Conservation (phyloP, 306 rosid genomes). For the Prunus davidiana region DNA sequence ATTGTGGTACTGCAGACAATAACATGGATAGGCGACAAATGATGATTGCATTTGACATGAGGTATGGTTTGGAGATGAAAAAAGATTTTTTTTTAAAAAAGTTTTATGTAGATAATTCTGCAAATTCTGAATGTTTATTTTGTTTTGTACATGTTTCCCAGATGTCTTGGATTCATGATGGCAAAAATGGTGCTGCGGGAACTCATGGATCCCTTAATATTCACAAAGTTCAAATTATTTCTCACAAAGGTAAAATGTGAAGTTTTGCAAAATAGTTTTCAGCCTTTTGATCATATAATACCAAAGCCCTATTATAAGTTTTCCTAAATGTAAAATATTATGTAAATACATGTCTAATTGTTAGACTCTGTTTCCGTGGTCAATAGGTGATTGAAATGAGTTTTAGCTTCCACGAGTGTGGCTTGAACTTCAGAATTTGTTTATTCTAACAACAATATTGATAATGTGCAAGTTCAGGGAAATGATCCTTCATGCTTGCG, state of each 20-base stretch:
- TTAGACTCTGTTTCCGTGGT: neutral
- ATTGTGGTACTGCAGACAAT: constrained; percentile 47
- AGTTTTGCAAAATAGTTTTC: neutral
- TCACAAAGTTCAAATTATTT: constrained; percentile 79
- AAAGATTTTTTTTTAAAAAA: no score
- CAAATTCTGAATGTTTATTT: constrained; percentile 28
- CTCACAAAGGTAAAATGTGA: constrained; percentile 64
- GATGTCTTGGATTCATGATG: constrained; percentile 93
- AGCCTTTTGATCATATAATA: constrained; percentile 4
- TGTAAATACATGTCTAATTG: neutral
- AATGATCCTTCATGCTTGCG: constrained; percentile 95
- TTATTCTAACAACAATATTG: constrained; percentile 10
- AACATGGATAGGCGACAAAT: constrained; percentile 80
- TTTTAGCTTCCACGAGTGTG: neutral
- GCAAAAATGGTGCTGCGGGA: constrained; percentile 93
- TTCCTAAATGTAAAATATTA: no score
- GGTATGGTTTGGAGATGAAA: constrained; percentile 46
- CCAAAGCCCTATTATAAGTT: neutral
- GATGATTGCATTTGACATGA: constrained; percentile 99
- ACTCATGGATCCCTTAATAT: constrained; percentile 83
- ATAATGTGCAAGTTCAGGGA: constrained; percentile 60
- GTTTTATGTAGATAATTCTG: constrained; percentile 8
- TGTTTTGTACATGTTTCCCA: constrained; percentile 34
- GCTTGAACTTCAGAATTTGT: neutral
- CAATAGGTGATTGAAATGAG: neutral